phyloP scores from a whole-genome alignment of 1,139 yeast genomes.

The Suhomyces chickasaworum region DNA sequence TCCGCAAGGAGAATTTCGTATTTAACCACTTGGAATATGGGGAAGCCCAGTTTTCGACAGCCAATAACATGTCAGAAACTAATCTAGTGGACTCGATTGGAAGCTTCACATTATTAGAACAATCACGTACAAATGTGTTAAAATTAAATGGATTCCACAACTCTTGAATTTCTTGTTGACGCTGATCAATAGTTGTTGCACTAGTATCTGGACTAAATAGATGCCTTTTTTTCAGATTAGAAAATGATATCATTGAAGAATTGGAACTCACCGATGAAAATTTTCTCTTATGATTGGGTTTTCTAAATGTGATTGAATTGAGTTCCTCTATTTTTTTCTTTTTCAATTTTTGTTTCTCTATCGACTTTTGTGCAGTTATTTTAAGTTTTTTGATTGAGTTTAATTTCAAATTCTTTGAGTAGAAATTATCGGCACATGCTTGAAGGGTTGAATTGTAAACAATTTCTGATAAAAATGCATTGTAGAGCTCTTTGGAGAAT shows the following conservation, averaged over 20 bases:
- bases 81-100: conserved; percentile 23
- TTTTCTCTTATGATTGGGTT: conserved; percentile 27
- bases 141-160: conserved; percentile 48
- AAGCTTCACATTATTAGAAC: conserved; percentile 28
- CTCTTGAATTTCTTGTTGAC: conserved; percentile 36
- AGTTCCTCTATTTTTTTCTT: conserved; percentile 48
- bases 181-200: conserved; percentile 21
- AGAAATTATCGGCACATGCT: conserved; percentile 40
- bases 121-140: conserved; percentile 23
- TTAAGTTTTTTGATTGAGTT: conserved; percentile 28
- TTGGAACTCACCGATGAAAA: conserved; percentile 19
- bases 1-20: conserved; percentile 38
- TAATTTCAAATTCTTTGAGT: conserved; percentile 27
- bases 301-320: conserved; percentile 34
- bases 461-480: conserved; percentile 62
- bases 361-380: conserved; percentile 27
- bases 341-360: conserved; percentile 25
- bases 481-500: conserved; percentile 51
- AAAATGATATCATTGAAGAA: conserved; percentile 11
- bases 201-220: conserved; percentile 8
- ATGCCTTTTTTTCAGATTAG: conserved; percentile 18
- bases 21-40: conserved; percentile 51
- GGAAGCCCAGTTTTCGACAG: conserved; percentile 48
- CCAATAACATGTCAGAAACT: conserved; percentile 36
- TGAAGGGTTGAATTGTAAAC: conserved; percentile 46